Evolutionary conservation across 2,329 filamentous ascomycete genomes (phyloP), one percentile per base, ranked within the genome.

Genomic region (Whalleya microplaca): DNA sequence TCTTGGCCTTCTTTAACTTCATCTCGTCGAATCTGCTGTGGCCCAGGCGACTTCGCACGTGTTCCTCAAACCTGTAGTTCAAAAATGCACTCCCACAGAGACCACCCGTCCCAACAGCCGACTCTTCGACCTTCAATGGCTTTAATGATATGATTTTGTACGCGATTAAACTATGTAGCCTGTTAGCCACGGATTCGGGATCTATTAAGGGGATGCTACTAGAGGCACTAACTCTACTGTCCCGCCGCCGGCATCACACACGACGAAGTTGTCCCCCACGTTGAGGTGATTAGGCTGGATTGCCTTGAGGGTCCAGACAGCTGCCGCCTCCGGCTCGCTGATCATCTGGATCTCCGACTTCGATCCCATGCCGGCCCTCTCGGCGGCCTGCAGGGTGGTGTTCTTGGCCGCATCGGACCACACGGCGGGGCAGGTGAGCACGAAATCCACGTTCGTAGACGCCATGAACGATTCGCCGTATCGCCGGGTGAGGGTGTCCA

Each of bases 351-450:
- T 84, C 53, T 89, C 84, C 41, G 84, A 83, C 54, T 83, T 82
- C 2, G 77, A 82, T 3, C 90, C 90, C 87, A 94, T 91, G 2
- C 90, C 91, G 0, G 90, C 91, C 55, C 86, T 79, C 75, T 92
- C 88, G 10, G 90, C 90, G 5, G 90, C 91, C 69, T 89, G 84
- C 47, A 92, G 74, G 2, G 90, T 94, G 5, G 89, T 90, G 71
- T 92, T 90, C 76, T 93, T 94, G n/a, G 90, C 91, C 0, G 88
- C 84, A 70, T 95, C 91, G 21, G 86, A 91, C 91, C 91, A 95
- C 7, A 94, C 89, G 7, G 91, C 91, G 7, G 91, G 91, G 49
- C 90, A 91, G 0, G 90, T 94, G 53, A 95, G 78, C 47, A 94
- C 89, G 65, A 91, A 93, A 59, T 93, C 86, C 41, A 92, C 86